Evolutionary conservation across 78 protist species (phyloP).

Genomic region (Dictyostelium firmibasis): DNA sequence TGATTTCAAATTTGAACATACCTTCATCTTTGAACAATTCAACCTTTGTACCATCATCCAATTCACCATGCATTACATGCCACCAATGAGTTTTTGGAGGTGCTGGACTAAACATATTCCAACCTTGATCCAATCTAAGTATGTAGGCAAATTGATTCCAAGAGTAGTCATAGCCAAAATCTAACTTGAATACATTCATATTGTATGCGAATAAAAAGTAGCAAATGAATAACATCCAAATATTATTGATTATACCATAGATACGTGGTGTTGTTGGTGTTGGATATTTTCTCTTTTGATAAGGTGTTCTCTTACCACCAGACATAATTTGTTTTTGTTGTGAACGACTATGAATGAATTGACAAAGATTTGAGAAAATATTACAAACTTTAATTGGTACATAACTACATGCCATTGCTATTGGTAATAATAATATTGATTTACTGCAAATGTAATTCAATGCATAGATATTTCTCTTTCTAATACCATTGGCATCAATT

Average conservation of each 20-base stretch:
- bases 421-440: constrained; percentile 15
- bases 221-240: constrained; percentile 16
- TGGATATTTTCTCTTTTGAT: constrained; percentile 6
- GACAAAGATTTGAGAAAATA: background rate
- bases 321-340: constrained; percentile 6
- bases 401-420: background rate
- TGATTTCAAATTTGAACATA: constrained; percentile 24
- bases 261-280: background rate
- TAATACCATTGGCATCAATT: constrained; percentile 36
- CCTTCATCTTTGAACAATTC: constrained; percentile 67
- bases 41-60: constrained; percentile 56
- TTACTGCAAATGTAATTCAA: constrained; percentile 1
- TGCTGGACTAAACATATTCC: constrained; percentile 65
- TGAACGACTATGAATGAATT: background rate
- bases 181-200: background rate
- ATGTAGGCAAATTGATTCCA: constrained; percentile 10
- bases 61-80: constrained; percentile 62
- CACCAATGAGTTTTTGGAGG: constrained; percentile 80
- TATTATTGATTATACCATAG: background rate
- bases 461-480: constrained; percentile 14
- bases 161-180: background rate
- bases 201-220: constrained; percentile 40
- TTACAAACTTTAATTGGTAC: background rate
- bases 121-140: constrained; percentile 57
- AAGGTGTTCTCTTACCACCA: background rate